Evolutionary conservation across 202 grass and related monocot genomes (phyloP).

Genomic region (Schoenoplectus triqueter): DNA sequence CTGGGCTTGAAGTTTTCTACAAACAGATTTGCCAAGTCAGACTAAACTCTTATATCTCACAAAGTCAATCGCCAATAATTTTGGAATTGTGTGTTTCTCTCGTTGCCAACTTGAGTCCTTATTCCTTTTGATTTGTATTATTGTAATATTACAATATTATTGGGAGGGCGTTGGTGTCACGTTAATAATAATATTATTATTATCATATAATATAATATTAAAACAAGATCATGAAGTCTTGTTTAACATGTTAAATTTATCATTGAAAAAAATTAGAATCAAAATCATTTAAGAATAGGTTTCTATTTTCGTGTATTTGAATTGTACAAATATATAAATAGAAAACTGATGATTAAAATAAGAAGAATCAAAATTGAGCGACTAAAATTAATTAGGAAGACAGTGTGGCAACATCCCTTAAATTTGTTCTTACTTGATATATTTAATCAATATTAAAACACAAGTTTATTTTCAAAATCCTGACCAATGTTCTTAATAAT

Average conservation of each 20-base stretch:
- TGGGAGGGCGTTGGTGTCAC: not conserved
- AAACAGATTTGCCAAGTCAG: not conserved
- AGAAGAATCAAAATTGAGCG: not conserved
- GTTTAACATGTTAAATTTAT: not conserved
- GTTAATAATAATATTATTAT: not conserved
- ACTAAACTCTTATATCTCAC: not conserved
- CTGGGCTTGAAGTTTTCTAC: constrained; percentile 87
- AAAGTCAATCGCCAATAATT: constrained; percentile 8
- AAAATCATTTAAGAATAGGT: not conserved
- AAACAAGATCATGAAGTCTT: not conserved
- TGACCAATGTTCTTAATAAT: not conserved
- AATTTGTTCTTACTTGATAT: not conserved
- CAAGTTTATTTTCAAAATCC: not conserved
- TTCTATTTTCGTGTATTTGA: constrained; percentile 2
- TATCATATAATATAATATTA: not conserved
- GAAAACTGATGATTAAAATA: constrained; percentile 7
- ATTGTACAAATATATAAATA: constrained; percentile 8
- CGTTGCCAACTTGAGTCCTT: not conserved
- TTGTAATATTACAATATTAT: not conserved
- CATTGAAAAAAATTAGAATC: not conserved
- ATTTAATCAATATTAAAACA: not conserved
- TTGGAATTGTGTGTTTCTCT: not conserved
- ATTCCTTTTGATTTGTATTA: not conserved
- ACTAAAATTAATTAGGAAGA: not conserved
- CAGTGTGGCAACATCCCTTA: not conserved